Evolutionary conservation across 371 early-diverging fungal species (phyloP), one percentile per base, ranked within the genome.

Genomic region (Mortierella sp.): DNA sequence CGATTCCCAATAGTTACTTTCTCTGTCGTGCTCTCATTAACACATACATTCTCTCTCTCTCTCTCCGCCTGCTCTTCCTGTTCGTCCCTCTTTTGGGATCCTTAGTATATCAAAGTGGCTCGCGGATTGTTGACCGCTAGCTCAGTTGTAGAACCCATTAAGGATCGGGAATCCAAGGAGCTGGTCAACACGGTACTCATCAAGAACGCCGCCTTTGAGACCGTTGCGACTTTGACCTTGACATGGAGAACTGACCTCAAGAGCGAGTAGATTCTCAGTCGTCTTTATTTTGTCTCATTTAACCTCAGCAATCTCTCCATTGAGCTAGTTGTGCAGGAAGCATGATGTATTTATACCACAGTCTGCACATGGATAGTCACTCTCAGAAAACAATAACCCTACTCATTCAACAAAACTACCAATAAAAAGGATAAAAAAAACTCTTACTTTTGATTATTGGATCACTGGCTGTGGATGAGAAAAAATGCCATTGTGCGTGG

Each of bases 41-140:
- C 21, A 21, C 14, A 50, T 14, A 14, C 50, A 14, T 14, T 50
- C 21, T 50, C 16, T 50, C 14, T n/a, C n/a, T n/a, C n/a, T n/a
- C n/a, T n/a, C 14, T 50, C 50, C 16, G 5, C 21, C 14, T 14
- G 21, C 50, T 21, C 50, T 50, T 16, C 16, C 9, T 46, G 18
- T 9, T 51, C 51, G 5, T 51, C 25, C 26, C 14, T 14, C 15
- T 53, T 19, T 57, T 56, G 56, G 19, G 29, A 26, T 30, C 15
- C 5, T 2, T 60, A 60, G 60, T 60, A 60, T 47, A 60, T 60
- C 60, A 60, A 60, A 47, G 60, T 60, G 9, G n/a, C 60, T 25
- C 60, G 60, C 11, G 60, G 60, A 15, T 46, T 60, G 50, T 26
- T 60, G 23, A 60, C 60, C 18, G 60, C 60, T 14, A 60, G 60